Evolutionary conservation across 164 flowering plant genomes (phyloP).

Genomic region (Magnolia kwangsiensis): DNA sequence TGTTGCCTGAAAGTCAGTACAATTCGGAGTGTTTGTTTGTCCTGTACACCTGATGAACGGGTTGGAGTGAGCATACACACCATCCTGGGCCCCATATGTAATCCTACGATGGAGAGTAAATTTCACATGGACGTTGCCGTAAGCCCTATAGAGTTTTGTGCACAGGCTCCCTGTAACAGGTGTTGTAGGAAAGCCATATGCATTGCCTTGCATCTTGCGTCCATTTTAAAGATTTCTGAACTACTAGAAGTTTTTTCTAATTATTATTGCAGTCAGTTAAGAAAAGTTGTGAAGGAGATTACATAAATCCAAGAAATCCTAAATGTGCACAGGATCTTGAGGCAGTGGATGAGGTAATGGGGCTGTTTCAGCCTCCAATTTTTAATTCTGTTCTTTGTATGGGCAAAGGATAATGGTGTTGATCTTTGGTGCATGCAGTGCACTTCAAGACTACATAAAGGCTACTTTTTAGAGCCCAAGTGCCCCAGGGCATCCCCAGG

Average conservation of each 20-base stretch:
- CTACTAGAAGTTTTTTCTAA: background rate
- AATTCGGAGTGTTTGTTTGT: too few relatives aligned
- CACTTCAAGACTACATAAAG: background rate
- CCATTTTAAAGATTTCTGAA: too few relatives aligned
- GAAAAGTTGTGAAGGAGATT: slow-evolving; percentile 21
- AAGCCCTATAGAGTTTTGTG: too few relatives aligned
- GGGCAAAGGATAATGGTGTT: background rate
- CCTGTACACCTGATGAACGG: too few relatives aligned
- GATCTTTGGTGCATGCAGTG: slow-evolving; percentile 13
- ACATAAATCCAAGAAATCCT: background rate
- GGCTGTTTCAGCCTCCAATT: background rate
- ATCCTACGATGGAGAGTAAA: too few relatives aligned
- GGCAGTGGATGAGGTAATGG: slow-evolving; percentile 16
- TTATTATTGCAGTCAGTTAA: slow-evolving; percentile 13
- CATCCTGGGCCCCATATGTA: too few relatives aligned
- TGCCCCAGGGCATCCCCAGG: slow-evolving; percentile 19
- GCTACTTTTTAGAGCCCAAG: slow-evolving; percentile 24
- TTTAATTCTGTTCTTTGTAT: background rate
- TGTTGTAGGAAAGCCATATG: too few relatives aligned
- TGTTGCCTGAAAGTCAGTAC: too few relatives aligned
- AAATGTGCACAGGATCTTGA: slow-evolving; percentile 18
- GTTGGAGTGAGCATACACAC: too few relatives aligned
- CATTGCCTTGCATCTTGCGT: too few relatives aligned
- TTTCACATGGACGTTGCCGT: too few relatives aligned
- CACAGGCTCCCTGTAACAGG: too few relatives aligned